Percentiles rank a stretch among this genome's conserved stretches.
phyloP scores from a whole-genome alignment of 257 asterid genomes.

The Solanum verrucosum region DNA sequence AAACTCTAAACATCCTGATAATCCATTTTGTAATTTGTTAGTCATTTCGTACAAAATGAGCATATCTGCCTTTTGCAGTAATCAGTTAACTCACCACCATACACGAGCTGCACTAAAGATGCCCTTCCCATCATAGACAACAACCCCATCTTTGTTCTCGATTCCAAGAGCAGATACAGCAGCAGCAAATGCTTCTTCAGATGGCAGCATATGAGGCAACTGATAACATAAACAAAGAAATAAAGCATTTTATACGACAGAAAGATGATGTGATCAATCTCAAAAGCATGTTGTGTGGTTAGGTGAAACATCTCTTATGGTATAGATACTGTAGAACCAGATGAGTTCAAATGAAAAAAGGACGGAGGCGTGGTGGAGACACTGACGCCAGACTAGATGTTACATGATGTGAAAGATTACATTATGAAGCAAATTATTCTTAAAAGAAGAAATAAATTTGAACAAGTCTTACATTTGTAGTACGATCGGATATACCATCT shows the following conservation, averaged over 20 bases:
- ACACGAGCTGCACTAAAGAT: constrained; percentile 98
- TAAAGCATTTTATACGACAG: background rate
- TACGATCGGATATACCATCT: constrained; percentile 75
- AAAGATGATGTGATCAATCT: constrained; percentile 1
- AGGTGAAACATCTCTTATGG: background rate
- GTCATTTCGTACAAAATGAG: background rate
- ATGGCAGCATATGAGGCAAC: constrained; percentile 99
- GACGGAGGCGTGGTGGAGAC: background rate
- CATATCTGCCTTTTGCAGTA: background rate
- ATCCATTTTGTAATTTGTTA: constrained; percentile 6
- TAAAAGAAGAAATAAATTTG: background rate
- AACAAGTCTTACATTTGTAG: constrained; percentile 50
- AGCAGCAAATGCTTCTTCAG: constrained; percentile 97
- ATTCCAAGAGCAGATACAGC: constrained; percentile 97
- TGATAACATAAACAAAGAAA: constrained; percentile 21
- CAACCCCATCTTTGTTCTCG: constrained; percentile 77
- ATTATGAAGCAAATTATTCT: background rate
- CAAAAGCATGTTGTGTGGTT: background rate
- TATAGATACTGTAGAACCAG: background rate
- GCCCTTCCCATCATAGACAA: constrained; percentile 98
- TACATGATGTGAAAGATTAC: background rate
- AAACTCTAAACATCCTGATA: constrained; percentile 96
- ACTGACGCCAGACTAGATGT: background rate
- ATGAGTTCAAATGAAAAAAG: background rate
- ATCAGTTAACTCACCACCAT: constrained; percentile 72